Evolutionary conservation across 2,329 filamentous ascomycete species (phyloP).

Genomic region (Zalaria sp.): DNA sequence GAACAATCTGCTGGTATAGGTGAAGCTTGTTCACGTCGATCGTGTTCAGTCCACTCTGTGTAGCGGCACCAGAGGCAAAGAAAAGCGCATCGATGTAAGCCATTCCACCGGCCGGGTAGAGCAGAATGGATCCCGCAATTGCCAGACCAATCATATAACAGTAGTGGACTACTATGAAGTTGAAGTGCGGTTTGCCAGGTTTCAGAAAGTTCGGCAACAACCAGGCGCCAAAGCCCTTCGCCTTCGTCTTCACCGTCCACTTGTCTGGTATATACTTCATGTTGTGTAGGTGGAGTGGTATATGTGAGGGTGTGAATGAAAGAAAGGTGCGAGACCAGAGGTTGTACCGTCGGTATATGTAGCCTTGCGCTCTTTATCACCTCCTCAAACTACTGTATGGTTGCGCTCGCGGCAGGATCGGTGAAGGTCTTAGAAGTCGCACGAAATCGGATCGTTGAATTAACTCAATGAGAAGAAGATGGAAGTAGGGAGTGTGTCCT

Average conservation of each 20-base stretch:
- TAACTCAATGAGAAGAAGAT: too few species aligned
- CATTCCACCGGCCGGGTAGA: slow-evolving; percentile 54
- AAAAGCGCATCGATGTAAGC: slow-evolving; percentile 79
- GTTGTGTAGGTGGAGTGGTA: background rate
- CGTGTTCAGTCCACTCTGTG: slow-evolving; percentile 88
- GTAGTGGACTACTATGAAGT: slow-evolving; percentile 74
- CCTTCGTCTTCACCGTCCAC: background rate
- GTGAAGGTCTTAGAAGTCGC: too few species aligned
- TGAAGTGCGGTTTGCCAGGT: slow-evolving; percentile 47
- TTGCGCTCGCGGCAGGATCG: too few species aligned
- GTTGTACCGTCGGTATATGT: too few species aligned
- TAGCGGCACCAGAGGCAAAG: slow-evolving; percentile 72
- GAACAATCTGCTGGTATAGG: slow-evolving; percentile 42
- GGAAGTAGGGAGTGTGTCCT: too few species aligned
- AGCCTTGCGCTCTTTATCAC: too few species aligned
- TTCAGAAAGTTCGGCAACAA: slow-evolving; percentile 5
- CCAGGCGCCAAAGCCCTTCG: background rate
- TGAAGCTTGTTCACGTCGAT: slow-evolving; percentile 34
- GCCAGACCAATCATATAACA: slow-evolving; percentile 64
- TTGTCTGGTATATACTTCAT: background rate
- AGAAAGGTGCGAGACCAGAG: too few species aligned
- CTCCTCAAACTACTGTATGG: too few species aligned
- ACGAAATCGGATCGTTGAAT: too few species aligned
- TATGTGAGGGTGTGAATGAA: background rate
- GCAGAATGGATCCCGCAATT: slow-evolving; percentile 60